Conservation (phyloP, 1,284 basidiomycete genomes). For the Cerioporus squamosus region DNA sequence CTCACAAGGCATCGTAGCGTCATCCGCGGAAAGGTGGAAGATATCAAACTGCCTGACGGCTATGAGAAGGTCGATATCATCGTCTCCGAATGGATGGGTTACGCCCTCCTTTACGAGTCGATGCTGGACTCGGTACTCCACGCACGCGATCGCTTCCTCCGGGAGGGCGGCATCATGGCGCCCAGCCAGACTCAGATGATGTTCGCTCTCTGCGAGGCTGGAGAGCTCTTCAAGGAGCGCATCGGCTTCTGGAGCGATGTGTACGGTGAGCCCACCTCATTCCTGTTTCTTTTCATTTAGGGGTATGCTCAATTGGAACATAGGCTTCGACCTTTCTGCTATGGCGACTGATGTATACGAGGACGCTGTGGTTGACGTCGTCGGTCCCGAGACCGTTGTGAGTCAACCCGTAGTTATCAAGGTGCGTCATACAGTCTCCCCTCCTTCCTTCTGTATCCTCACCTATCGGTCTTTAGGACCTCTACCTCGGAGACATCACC, state of each 20-base stretch:
- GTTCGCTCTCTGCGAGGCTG: constrained; percentile 79
- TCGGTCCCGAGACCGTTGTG: constrained; percentile 71
- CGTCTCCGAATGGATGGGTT: constrained; percentile 98
- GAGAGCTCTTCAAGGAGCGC: constrained; percentile 78
- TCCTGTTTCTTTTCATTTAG: not conserved
- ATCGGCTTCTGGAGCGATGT: constrained; percentile 91
- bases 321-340: constrained; percentile 84
- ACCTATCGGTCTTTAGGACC: constrained; percentile 52
- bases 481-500: constrained; percentile 69
- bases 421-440: constrained; percentile 40
- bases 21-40: constrained; percentile 88
- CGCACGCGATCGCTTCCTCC: constrained; percentile 87
- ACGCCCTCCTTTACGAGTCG: constrained; percentile 91
- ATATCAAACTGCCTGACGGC: constrained; percentile 72
- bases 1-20: constrained; percentile 51
- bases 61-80: constrained; percentile 89
- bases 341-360: constrained; percentile 77
- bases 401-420: constrained; percentile 74
- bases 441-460: not conserved
- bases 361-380: constrained; percentile 84
- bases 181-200: constrained; percentile 91
- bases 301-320: not conserved
- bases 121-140: constrained; percentile 96
- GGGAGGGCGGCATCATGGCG: constrained; percentile 80
- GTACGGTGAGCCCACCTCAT: constrained; percentile 63